Evolutionary conservation across 2,329 filamentous ascomycete species (phyloP).

Genomic region (Salinomyces thailandicus): DNA sequence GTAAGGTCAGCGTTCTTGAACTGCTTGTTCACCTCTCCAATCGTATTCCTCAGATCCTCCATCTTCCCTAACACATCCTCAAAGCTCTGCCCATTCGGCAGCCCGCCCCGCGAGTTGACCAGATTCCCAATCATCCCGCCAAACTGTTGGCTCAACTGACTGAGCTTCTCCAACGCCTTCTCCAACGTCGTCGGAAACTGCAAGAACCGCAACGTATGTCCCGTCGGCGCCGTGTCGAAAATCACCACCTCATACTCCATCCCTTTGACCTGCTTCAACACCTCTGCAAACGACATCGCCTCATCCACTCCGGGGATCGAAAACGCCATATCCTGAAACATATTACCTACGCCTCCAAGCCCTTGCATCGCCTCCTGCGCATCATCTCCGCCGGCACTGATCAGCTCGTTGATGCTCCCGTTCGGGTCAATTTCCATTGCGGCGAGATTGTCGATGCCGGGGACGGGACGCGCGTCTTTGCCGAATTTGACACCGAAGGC

Average conservation of each 20-base stretch:
- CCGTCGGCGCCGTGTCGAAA: slow-evolving; percentile 96
- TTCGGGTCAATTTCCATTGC: slow-evolving; percentile 99
- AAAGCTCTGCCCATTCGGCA: slow-evolving; percentile 88
- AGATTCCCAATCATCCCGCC: slow-evolving; percentile 92
- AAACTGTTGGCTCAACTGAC: slow-evolving; percentile 86
- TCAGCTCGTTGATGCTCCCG: slow-evolving; percentile 88
- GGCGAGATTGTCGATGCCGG: slow-evolving; percentile 86
- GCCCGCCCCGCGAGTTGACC: slow-evolving; percentile 62
- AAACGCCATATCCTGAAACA: slow-evolving; percentile 98
- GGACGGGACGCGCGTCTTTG: slow-evolving; percentile 87
- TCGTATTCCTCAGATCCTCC: slow-evolving; percentile 84
- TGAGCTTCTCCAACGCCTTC: slow-evolving; percentile 95
- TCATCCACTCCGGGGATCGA: slow-evolving; percentile 97
- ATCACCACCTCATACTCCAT: slow-evolving; percentile 98
- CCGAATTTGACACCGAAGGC: slow-evolving; percentile 98
- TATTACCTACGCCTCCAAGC: slow-evolving; percentile 64
- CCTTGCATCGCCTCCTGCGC: slow-evolving; percentile 60
- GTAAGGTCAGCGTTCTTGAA: slow-evolving; percentile 96
- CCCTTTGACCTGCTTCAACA: slow-evolving; percentile 97
- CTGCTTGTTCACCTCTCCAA: slow-evolving; percentile 89
- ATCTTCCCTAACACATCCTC: slow-evolving; percentile 90
- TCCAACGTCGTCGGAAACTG: slow-evolving; percentile 97
- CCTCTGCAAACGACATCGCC: slow-evolving; percentile 98
- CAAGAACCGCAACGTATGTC: slow-evolving; percentile 94
- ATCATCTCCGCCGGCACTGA: slow-evolving; percentile 66